Evolutionary conservation across 2,329 filamentous ascomycete genomes (phyloP).

Genomic region (Fusarium camptoceras): DNA sequence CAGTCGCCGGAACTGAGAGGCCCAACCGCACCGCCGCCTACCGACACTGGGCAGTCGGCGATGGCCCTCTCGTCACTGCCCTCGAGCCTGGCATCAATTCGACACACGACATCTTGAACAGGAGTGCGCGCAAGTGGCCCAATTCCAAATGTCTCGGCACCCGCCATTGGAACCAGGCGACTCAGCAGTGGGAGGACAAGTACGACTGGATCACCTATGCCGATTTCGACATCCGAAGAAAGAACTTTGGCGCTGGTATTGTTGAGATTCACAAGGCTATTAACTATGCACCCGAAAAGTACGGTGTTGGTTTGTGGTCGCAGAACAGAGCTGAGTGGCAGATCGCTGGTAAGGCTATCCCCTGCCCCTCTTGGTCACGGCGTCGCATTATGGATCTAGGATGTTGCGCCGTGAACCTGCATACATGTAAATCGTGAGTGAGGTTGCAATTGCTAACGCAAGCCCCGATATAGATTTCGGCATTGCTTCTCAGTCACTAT

Average conservation of each 20-base stretch:
- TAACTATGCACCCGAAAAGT: constrained; percentile 71
- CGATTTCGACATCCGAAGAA: constrained; percentile 81
- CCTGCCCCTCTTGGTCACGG: background rate
- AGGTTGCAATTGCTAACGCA: constrained; percentile 25
- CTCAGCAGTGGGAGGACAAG: constrained; percentile 77
- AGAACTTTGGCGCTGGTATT: constrained; percentile 86
- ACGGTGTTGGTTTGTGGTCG: constrained; percentile 86
- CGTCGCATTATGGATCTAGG: constrained; percentile 8
- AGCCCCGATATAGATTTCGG: constrained; percentile 74
- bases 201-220: constrained; percentile 88
- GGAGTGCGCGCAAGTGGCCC: constrained; percentile 69
- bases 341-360: constrained; percentile 69
- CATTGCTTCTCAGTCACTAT: constrained; percentile 87
- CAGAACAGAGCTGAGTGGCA: constrained; percentile 91
- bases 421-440: background rate
- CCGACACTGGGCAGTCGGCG: constrained; percentile 81
- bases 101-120: constrained; percentile 84
- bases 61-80: constrained; percentile 77
- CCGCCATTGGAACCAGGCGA: constrained; percentile 80
- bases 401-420: constrained; percentile 14
- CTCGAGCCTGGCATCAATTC: constrained; percentile 78
- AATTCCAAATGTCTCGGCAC: constrained; percentile 81
- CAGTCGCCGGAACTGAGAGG: constrained; percentile 78
- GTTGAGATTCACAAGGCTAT: constrained; percentile 82
- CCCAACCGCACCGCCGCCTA: constrained; percentile 82